Percentiles rank a stretch among this genome's conserved stretches.
Evolutionary conservation across 495 filamentous ascomycete species (phyloP).

Genomic region (Physcia stellaris): DNA sequence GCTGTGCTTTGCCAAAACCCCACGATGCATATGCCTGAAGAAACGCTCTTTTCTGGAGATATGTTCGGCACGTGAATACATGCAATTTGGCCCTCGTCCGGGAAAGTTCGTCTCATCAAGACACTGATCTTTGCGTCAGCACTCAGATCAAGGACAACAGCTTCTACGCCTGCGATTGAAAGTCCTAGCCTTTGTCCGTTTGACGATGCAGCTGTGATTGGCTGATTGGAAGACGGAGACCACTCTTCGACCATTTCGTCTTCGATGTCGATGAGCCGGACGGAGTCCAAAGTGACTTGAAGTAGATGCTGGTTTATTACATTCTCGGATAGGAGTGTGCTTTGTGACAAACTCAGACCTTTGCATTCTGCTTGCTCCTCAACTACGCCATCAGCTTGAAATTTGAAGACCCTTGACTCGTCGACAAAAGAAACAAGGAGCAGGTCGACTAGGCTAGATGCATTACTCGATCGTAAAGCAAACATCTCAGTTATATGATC

Average conservation of each 20-base stretch:
- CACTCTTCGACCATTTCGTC: constrained; percentile 59
- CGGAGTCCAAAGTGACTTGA: constrained; percentile 60
- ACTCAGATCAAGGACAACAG: constrained; percentile 52
- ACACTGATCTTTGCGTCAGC: constrained; percentile 41
- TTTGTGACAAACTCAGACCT: constrained; percentile 53
- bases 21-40: constrained; percentile 46
- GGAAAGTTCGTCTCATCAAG: constrained; percentile 42
- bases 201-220: constrained; percentile 67
- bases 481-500: constrained; percentile 58
- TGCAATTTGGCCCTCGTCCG: constrained; percentile 59
- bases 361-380: constrained; percentile 69
- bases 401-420: constrained; percentile 73
- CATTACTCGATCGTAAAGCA: constrained; percentile 39
- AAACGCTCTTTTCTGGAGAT: constrained; percentile 27
- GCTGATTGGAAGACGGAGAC: constrained; percentile 38
- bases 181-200: constrained; percentile 56
- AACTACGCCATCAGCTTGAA: constrained; percentile 60
- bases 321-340: constrained; percentile 59
- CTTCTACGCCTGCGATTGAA: constrained; percentile 51
- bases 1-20: constrained; percentile 73
- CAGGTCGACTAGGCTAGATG: constrained; percentile 42
- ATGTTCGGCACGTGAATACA: constrained; percentile 54
- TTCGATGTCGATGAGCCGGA: constrained; percentile 51
- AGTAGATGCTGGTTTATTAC: constrained; percentile 48
- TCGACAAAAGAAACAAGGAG: constrained; percentile 69